phyloP scores from a whole-genome alignment of 768 basidiomycete species.

The Pisolithus microcarpus region DNA sequence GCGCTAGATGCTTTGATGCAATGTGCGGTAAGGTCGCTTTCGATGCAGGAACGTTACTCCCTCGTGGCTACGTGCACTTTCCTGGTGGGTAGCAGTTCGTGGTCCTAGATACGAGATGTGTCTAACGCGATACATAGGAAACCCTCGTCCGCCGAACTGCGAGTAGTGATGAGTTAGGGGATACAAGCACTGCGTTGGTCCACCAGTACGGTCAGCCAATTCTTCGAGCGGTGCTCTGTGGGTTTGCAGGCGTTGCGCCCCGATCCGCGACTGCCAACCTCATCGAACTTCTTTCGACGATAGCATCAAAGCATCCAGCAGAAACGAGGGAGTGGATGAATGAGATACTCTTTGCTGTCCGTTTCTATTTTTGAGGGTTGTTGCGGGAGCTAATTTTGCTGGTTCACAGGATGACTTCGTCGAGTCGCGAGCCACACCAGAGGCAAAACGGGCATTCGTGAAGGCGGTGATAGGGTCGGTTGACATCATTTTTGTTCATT shows the following conservation, averaged over 20 bases:
- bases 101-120: background rate
- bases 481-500: background rate
- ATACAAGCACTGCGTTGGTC: slow-evolving; percentile 47
- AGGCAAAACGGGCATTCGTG: slow-evolving; percentile 74
- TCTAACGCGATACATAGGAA: slow-evolving; percentile 32
- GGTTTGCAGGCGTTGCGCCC: slow-evolving; percentile 81
- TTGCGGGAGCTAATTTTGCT: background rate
- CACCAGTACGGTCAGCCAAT: slow-evolving; percentile 54
- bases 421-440: slow-evolving; percentile 60
- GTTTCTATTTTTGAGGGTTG: background rate
- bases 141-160: slow-evolving; percentile 61
- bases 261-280: slow-evolving; percentile 78
- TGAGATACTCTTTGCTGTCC: slow-evolving; percentile 62
- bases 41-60: slow-evolving; percentile 79
- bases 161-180: slow-evolving; percentile 51
- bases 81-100: slow-evolving; percentile 45
- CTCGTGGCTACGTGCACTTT: slow-evolving; percentile 78
- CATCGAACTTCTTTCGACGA: slow-evolving; percentile 68
- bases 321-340: slow-evolving; percentile 65
- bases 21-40: slow-evolving; percentile 58
- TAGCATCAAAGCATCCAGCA: slow-evolving; percentile 51
- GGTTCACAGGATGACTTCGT: slow-evolving; percentile 59
- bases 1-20: slow-evolving; percentile 63
- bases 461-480: slow-evolving; percentile 62
- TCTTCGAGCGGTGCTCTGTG: slow-evolving; percentile 66